Conservation (phyloP, 352 stramenopile species). For the Phytophthora lateralis region DNA sequence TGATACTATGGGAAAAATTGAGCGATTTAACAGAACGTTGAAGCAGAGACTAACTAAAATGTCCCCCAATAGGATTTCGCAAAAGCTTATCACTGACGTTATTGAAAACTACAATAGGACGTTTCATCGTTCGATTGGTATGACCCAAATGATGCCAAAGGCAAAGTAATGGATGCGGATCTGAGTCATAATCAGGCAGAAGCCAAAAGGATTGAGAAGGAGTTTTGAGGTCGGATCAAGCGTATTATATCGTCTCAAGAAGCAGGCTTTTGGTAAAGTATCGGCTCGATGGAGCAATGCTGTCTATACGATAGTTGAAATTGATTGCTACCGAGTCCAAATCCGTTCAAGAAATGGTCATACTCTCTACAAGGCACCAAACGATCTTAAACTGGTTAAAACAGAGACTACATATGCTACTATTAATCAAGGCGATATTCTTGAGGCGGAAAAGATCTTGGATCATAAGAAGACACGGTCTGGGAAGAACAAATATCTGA, state of each 20-base stretch:
- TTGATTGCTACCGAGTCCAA: too few relatives aligned
- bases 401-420: too few relatives aligned
- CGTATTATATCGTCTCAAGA: background rate
- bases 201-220: constrained; percentile 1
- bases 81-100: constrained; percentile 26
- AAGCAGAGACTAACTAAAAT: too few relatives aligned
- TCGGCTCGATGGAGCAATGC: too few relatives aligned
- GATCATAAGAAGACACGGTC: too few relatives aligned
- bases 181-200: constrained; percentile 31
- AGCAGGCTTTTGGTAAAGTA: background rate
- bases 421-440: background rate
- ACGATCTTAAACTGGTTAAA: too few relatives aligned
- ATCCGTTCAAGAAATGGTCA: too few relatives aligned
- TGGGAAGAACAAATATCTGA: too few relatives aligned
- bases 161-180: constrained; percentile 26
- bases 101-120: constrained; percentile 20
- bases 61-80: constrained; percentile 18
- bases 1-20: too few relatives aligned
- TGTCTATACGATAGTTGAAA: background rate
- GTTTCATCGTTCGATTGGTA: constrained; percentile 18
- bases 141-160: constrained; percentile 31
- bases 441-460: background rate
- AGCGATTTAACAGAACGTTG: too few relatives aligned
- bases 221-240: background rate
- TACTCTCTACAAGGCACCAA: too few relatives aligned